These are phyloP conservation scores for Debaryomycetaceae sp. DNA, from an alignment of 1,139 yeast species.

Conservation along the genomic window DNA sequence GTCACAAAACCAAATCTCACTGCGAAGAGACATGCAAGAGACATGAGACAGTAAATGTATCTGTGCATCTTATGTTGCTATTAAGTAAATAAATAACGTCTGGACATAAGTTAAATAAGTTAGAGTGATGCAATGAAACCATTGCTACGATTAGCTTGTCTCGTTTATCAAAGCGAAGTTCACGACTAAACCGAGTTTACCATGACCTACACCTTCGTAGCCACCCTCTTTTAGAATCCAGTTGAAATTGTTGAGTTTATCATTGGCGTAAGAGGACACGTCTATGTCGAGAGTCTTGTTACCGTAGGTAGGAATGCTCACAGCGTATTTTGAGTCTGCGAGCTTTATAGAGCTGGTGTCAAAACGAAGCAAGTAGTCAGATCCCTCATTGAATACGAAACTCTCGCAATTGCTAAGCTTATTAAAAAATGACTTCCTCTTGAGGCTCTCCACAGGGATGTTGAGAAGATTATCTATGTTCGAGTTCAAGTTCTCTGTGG, in stretches of 20 bases:
- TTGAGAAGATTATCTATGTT: slow-evolving; percentile 19
- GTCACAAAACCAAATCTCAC: background rate
- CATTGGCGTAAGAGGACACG: slow-evolving; percentile 40
- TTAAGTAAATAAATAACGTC: no score
- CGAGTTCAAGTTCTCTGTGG: slow-evolving; percentile 20
- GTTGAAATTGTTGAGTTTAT: slow-evolving; percentile 40
- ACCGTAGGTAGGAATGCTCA: slow-evolving; percentile 39
- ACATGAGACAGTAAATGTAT: no score
- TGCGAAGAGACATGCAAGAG: background rate
- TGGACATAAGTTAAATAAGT: background rate
- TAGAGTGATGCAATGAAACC: background rate
- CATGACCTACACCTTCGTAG: slow-evolving; percentile 34
- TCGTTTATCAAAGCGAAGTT: slow-evolving; percentile 41
- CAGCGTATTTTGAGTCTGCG: slow-evolving; percentile 39
- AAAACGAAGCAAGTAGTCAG: slow-evolving; percentile 30
- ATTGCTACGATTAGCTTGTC: background rate
- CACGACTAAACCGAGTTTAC: slow-evolving; percentile 34
- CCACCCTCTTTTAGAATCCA: slow-evolving; percentile 43
- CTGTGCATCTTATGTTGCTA: no score
- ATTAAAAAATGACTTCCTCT: slow-evolving; percentile 33
- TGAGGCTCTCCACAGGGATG: slow-evolving; percentile 28
- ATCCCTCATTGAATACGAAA: slow-evolving; percentile 26
- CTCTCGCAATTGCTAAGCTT: slow-evolving; percentile 25
- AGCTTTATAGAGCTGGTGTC: slow-evolving; percentile 42
- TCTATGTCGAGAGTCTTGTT: slow-evolving; percentile 38